Evolutionary conservation across 1,139 yeast species (phyloP), one percentile per base, ranked within the genome.

Genomic region (Yamadazyma siamensis): DNA sequence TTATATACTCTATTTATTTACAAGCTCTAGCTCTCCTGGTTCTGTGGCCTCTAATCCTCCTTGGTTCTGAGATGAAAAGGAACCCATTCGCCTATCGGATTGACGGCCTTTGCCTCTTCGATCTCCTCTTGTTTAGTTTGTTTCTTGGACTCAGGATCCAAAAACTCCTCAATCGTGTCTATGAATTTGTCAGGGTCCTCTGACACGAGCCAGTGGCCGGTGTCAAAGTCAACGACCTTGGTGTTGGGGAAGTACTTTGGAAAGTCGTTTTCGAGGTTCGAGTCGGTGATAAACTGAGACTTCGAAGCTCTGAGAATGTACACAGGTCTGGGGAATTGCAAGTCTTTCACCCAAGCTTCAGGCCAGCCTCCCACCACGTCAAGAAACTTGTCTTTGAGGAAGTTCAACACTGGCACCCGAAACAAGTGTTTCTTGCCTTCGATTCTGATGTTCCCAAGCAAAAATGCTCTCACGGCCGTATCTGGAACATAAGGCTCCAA

Each of bases 151-250:
- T n/a, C n/a, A n/a, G n/a, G n/a, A n/a, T n/a, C n/a, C n/a, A n/a
- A n/a, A n/a, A n/a, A n/a, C n/a, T n/a, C n/a, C n/a, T n/a, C n/a
- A n/a, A n/a, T n/a, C n/a, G n/a, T n/a, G n/a, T n/a, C n/a, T n/a
- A n/a, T n/a, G n/a, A n/a, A n/a, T n/a, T n/a, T n/a, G n/a, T n/a
- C n/a, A n/a, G n/a, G n/a, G 10, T 18, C 20, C 10, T 71, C 75
- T 13, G 60, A 55, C 17, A 69, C 58, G 3, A 71, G 47, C 61
- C 72, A 71, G 50, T 73, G 78, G 7, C 72, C 67, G 19, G 71
- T 53, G 32, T 71, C 62, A 29, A 63, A 59, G 12, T 54, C 59
- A 13, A 46, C 45, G 25, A 53, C 45, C 18, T 43, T 41, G 14
- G 55, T 34, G 24, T 60, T 35, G 15, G 62, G 50, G 50, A 72